Percentiles rank a stretch among this genome's conserved stretches.
Conservation (phyloP, 2,329 filamentous ascomycete genomes). For the Aspergillus latus region DNA sequence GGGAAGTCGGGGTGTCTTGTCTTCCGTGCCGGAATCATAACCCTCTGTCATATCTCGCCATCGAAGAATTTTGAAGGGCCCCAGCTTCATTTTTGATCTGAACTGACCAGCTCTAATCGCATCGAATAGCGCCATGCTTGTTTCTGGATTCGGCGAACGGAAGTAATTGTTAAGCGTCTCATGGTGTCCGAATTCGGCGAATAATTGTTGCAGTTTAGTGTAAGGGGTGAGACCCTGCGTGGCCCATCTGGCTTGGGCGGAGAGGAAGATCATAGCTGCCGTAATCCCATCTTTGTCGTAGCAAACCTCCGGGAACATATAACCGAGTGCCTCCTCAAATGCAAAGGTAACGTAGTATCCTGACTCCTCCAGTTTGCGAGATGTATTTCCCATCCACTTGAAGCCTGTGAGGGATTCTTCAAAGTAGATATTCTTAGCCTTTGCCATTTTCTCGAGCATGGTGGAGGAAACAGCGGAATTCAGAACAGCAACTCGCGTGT, state of each 20-base stretch:
- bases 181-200: slow-evolving; percentile 59
- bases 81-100: slow-evolving; percentile 49
- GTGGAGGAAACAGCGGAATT: slow-evolving; percentile 64
- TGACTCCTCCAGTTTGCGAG: slow-evolving; percentile 50
- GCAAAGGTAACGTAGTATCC: slow-evolving; percentile 58
- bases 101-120: slow-evolving; percentile 50
- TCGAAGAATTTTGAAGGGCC: slow-evolving; percentile 52
- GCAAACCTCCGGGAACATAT: slow-evolving; percentile 63
- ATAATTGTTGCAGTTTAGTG: slow-evolving; percentile 58
- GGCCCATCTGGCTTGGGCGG: slow-evolving; percentile 53
- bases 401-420: slow-evolving; percentile 65
- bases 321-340: slow-evolving; percentile 66
- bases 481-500: slow-evolving; percentile 54
- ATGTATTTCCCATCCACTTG: slow-evolving; percentile 66
- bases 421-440: slow-evolving; percentile 56
- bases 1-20: slow-evolving; percentile 56
- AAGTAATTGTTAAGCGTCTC: slow-evolving; percentile 66
- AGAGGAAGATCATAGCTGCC: slow-evolving; percentile 60
- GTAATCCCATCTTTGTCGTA: slow-evolving; percentile 66
- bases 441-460: slow-evolving; percentile 61
- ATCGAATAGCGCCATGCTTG: slow-evolving; percentile 56
- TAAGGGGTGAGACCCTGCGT: slow-evolving; percentile 57
- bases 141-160: slow-evolving; percentile 55
- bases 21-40: slow-evolving; percentile 56
- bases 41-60: slow-evolving; percentile 65